These are phyloP conservation scores for Hypomontagnella submonticulosa DNA, from an alignment of 495 filamentous ascomycete genomes.

Conservation along the genomic window DNA sequence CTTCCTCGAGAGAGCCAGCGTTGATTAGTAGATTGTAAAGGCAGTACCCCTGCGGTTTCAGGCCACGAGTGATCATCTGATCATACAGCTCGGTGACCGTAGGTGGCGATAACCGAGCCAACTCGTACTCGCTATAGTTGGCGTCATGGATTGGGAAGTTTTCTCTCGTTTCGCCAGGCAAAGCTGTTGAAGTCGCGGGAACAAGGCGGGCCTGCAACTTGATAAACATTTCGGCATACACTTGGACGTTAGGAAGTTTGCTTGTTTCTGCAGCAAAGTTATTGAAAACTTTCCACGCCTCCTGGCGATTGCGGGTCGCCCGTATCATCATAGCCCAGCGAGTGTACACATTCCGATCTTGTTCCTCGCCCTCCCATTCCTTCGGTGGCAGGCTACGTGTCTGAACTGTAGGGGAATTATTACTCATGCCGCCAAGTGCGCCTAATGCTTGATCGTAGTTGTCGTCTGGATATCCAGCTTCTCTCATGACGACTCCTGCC, in stretches of 20 bases:
- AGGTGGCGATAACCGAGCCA: conserved; percentile 55
- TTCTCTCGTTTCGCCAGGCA: conserved; percentile 54
- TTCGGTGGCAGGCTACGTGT: conserved; percentile 47
- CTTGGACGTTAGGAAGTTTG: conserved; percentile 44
- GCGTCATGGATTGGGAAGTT: conserved; percentile 52
- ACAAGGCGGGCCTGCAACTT: conserved; percentile 51
- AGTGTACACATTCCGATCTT: conserved; percentile 44
- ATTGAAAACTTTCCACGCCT: conserved; percentile 59
- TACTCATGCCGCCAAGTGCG: conserved; percentile 51
- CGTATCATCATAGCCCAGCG: conserved; percentile 53
- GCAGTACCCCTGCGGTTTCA: conserved; percentile 50
- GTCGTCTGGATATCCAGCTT: conserved; percentile 53
- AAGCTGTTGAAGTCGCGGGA: conserved; percentile 18
- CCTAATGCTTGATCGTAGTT: conserved; percentile 51
- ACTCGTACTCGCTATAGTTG: conserved; percentile 57
- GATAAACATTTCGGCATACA: conserved; percentile 59
- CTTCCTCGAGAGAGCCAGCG: conserved; percentile 46
- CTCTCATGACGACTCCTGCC: conserved; percentile 52
- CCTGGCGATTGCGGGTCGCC: conserved; percentile 56
- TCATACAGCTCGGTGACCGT: conserved; percentile 51
- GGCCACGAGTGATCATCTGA: conserved; percentile 50
- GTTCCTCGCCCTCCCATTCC: conserved; percentile 31
- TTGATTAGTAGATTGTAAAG: conserved; percentile 51
- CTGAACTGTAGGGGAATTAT: conserved; percentile 54
- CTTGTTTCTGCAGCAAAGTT: conserved; percentile 40